phyloP scores from a whole-genome alignment of 306 rosid genomes.

The Astragalus membranaceus region DNA sequence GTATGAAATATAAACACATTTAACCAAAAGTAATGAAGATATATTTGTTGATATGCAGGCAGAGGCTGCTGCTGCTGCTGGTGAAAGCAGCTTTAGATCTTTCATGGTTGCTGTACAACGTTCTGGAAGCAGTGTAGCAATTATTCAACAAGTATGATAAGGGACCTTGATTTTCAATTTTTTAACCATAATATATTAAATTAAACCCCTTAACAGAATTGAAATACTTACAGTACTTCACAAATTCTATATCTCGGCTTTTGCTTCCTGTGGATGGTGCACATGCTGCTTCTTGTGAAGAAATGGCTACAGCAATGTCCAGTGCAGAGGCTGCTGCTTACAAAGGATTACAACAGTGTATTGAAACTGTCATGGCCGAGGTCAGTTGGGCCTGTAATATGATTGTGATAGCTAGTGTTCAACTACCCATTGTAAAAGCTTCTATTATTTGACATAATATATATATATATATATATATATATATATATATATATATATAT shows the following conservation, averaged over 20 bases:
- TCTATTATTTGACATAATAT: background rate
- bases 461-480: too few relatives aligned
- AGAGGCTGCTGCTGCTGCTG: constrained; percentile 99
- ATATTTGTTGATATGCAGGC: constrained; percentile 59
- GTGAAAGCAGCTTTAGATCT: constrained; percentile 99
- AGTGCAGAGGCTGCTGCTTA: constrained; percentile 99
- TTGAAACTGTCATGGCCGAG: constrained; percentile 99
- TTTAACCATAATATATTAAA: background rate
- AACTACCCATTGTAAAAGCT: background rate
- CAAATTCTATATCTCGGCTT: constrained; percentile 94
- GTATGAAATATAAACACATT: constrained; percentile 12
- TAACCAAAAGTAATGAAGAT: constrained; percentile 16
- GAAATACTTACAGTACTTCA: constrained; percentile 60
- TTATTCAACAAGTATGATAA: constrained; percentile 86
- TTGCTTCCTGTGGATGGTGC: constrained; percentile 99
- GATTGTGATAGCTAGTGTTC: constrained; percentile 6
- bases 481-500: background rate
- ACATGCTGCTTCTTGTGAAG: constrained; percentile 98
- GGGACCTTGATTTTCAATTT: constrained; percentile 15
- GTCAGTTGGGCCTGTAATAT: constrained; percentile 35
- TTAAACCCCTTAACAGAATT: constrained; percentile 18
- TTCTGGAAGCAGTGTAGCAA: constrained; percentile 98
- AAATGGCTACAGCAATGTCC: constrained; percentile 97
- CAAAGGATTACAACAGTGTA: constrained; percentile 68
- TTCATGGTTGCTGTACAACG: constrained; percentile 99